These are phyloP conservation scores for Canavalia gladiata DNA, from an alignment of 306 rosid genomes.

Conservation along the genomic window DNA sequence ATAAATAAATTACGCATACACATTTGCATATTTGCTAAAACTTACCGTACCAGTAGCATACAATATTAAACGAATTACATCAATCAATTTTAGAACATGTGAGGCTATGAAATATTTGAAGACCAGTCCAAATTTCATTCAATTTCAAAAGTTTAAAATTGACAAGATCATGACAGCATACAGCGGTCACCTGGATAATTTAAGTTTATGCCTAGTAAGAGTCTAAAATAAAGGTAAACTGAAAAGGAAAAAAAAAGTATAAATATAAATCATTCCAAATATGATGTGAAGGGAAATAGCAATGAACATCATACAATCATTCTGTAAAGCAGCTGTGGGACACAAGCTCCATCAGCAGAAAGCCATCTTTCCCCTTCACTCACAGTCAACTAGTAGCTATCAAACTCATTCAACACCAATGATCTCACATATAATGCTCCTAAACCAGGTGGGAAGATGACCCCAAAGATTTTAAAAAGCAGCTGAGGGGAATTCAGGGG, in stretches of 20 bases:
- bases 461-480: slow-evolving; percentile 77
- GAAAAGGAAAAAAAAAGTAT: neutral
- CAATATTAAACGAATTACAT: neutral
- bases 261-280: slow-evolving; percentile 36
- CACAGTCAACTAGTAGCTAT: slow-evolving; percentile 37
- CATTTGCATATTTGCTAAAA: neutral
- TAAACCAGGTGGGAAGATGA: slow-evolving; percentile 41
- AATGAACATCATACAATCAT: slow-evolving; percentile 26
- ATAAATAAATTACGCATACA: too few relatives aligned
- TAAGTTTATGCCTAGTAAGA: slow-evolving; percentile 34
- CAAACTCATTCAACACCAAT: slow-evolving; percentile 46
- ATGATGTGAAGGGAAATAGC: slow-evolving; percentile 14
- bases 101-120: neutral
- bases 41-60: too few relatives aligned
- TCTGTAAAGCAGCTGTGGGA: slow-evolving; percentile 25
- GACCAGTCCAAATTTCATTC: neutral
- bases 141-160: slow-evolving; percentile 15
- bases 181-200: slow-evolving; percentile 9
- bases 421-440: slow-evolving; percentile 43
- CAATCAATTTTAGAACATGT: neutral
- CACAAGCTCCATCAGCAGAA: slow-evolving; percentile 43
- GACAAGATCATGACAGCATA: neutral
- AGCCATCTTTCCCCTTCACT: slow-evolving; percentile 38
- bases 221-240: slow-evolving; percentile 30
- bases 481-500: slow-evolving; percentile 74